Evolutionary conservation across 116 monocot genomes (phyloP).

Genomic region (Posidonia oceanica): DNA sequence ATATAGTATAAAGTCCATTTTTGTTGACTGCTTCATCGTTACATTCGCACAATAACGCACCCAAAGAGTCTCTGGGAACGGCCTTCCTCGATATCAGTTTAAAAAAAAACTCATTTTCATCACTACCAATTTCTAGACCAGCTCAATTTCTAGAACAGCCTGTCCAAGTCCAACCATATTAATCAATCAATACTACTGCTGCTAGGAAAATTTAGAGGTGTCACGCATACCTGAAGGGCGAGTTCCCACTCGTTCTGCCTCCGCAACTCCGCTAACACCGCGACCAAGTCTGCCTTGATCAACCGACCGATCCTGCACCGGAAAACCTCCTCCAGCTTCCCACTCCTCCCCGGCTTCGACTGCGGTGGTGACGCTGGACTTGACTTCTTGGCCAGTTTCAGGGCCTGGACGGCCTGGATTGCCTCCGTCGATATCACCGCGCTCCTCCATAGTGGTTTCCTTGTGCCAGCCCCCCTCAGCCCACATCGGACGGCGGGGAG

Average conservation of each 20-base stretch:
- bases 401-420: constrained; percentile 70
- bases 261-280: constrained; percentile 55
- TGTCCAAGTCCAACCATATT: no score
- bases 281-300: constrained; percentile 48
- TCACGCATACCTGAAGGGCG: constrained; percentile 42
- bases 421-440: constrained; percentile 50
- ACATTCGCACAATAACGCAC: no score
- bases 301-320: constrained; percentile 26
- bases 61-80: no score
- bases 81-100: no score
- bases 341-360: background rate
- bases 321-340: constrained; percentile 24
- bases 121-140: no score
- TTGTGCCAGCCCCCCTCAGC: constrained; percentile 35
- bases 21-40: no score
- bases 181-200: no score
- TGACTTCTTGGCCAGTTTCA: constrained; percentile 46
- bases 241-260: constrained; percentile 73
- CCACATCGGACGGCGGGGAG: constrained; percentile 31
- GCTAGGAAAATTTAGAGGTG: background rate
- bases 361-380: background rate
- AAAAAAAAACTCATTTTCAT: no score
- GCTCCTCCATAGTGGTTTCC: constrained; percentile 52
- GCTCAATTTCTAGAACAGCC: no score
- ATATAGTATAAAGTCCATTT: no score